Conservation (phyloP, 106 monocot genomes). For the Dendrobium catenatum region DNA sequence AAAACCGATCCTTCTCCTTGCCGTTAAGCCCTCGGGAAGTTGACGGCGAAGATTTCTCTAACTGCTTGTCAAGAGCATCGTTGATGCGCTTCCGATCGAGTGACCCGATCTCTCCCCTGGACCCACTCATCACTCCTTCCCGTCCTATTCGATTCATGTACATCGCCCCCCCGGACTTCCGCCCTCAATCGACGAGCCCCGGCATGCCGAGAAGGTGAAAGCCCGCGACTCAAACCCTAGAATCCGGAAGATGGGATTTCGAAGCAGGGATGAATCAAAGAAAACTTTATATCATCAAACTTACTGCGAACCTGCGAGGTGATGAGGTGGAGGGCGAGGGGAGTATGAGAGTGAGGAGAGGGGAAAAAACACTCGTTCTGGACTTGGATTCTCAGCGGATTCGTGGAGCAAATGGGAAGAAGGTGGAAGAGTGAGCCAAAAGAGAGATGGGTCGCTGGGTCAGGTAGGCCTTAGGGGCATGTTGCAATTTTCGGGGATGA, state of each 20-base stretch:
- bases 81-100: constrained; percentile 28
- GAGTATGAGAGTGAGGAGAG: too few species aligned
- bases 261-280: not conserved
- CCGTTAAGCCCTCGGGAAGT: constrained; percentile 33
- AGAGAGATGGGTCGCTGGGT: not conserved
- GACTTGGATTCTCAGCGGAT: not conserved
- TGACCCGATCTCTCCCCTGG: constrained; percentile 29
- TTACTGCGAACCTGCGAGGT: too few species aligned
- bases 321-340: too few species aligned
- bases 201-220: not conserved
- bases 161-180: constrained; percentile 1
- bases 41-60: constrained; percentile 50
- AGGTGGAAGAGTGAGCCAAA: not conserved
- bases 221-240: not conserved
- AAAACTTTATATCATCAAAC: too few species aligned
- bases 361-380: too few species aligned
- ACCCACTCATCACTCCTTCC: constrained; percentile 20
- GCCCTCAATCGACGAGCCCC: constrained; percentile 2
- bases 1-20: constrained; percentile 32
- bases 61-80: constrained; percentile 40
- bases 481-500: not conserved
- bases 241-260: not conserved
- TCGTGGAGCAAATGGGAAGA: not conserved
- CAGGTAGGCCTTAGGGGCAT: not conserved
- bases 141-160: constrained; percentile 22